Evolutionary conservation across 2,329 filamentous ascomycete species (phyloP), one percentile per base, ranked within the genome.

Genomic region (Fusarium albosuccineum): DNA sequence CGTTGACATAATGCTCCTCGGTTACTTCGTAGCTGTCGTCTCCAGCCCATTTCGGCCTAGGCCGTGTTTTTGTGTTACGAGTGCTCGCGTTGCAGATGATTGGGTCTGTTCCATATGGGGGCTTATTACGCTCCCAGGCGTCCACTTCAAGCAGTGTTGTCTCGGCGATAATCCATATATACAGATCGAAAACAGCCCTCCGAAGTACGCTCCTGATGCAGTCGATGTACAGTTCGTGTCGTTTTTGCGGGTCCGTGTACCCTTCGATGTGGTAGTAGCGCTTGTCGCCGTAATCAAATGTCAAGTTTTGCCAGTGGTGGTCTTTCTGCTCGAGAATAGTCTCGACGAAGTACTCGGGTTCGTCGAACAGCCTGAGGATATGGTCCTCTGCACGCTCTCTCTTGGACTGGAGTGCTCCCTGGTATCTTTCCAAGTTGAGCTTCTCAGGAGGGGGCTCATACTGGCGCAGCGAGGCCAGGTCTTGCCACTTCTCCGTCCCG

Each of bases 221-320:
- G 34, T 67, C 68, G 6, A 46, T 27, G 50, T 72, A 71, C 4
- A 72, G 37, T 6, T 13, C 14, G 9, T 68, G 33, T 9, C 68
- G 67, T 13, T 1, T 3, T 5, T 9, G 16, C 9, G 0, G 9
- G 6, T 22, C 11, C 17, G 3, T 6, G 33, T 72, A 72, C 4
- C 34, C n/a, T 5, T 53, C 46, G 14, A 66, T 62, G 22, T 57
- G 14, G 5, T 3, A 4, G 9, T 42, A 39, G 26, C 17, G 29
- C 3, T n/a, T 11, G 13, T 45, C 17, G 2, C 39, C 34, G 17
- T 68, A 68, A 29, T 54, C 22, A 14, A 57, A 3, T 30, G 13
- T 6, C 22, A 72, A n/a, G 34, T 72, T 72, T 16, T 34, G 36
- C 67, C 67, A 72, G n/a, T 72, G 66, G 26, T 72, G 70, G 6